Base-by-base conservation (phyloP, 2,329 filamentous ascomycete species). In the Plectosphaerella plurivora region DNA sequence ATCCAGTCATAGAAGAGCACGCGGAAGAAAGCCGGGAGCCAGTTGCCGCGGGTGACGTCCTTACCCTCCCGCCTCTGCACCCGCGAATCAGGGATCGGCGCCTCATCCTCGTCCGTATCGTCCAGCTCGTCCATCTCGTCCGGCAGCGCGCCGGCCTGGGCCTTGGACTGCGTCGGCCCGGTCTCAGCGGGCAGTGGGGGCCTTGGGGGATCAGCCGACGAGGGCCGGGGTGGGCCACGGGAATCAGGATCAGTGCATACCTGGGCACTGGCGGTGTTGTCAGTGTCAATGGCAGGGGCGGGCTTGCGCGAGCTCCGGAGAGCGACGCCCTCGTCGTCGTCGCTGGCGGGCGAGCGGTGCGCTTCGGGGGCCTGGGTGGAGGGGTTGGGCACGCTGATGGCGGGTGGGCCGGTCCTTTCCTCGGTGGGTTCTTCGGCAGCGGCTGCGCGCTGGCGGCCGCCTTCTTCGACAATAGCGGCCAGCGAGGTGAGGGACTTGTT, bases 401-500 rank as follows among this genome's bases (percentile, higher is more conserved):
- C 56, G 5, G 58, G 54, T n/a, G 37, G 24, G 3, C 37, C 41
- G 11, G 14, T 14, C 45, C 24, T 47, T 50, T 15, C 12, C 14
- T 14, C 28, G 28, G 28, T 8, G 28, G 28, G 41, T 15, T 48
- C 28, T 52, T 53, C 33, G 59, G 28, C 8, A 3, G 28, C 28
- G 28, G 28, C 28, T 9, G 7, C 28, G 28, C 28, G 28, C 28
- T 33, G 28, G 28, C 28, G 63, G 37, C 59, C 60, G 5, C 58
- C 59, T 22, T 73, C 72, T 57, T 79, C 76, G 2, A 71, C 70
- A 48, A 79, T 79, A 15, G 74, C 71, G 8, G 73, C 68, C 6
- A 79, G 65, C 3, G 75, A 77, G 4, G 65, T 61, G n/a, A 63
- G 62, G 20, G 72, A 69, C 52, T 63, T 64, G n/a, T 64, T 66